Percentiles rank a stretch among this genome's conserved stretches.
Conservation (phyloP, 345 rosid species). For the Trapa bicornis region DNA sequence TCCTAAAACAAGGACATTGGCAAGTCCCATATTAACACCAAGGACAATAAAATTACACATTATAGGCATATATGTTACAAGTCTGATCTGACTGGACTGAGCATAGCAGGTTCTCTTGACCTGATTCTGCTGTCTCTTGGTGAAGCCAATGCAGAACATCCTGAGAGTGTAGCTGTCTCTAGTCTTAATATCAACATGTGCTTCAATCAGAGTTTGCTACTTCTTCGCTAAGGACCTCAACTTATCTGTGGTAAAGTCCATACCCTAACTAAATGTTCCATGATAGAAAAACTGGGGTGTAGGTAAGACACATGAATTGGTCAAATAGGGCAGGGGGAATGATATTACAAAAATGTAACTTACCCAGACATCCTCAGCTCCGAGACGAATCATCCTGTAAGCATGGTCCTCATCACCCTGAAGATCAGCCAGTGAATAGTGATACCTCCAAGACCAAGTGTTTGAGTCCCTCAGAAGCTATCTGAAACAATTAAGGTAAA, state of each 20-base stretch:
- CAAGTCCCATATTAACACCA: not conserved
- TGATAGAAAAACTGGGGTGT: not conserved
- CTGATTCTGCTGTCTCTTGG: slow-evolving; percentile 86
- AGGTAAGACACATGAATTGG: not conserved
- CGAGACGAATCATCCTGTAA: slow-evolving; percentile 31
- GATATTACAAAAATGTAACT: slow-evolving; percentile 1
- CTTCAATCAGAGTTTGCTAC: slow-evolving; percentile 91
- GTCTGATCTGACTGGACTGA: slow-evolving; percentile 83
- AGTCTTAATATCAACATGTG: slow-evolving; percentile 91
- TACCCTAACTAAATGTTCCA: slow-evolving; percentile 53
- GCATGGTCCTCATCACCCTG: slow-evolving; percentile 38
- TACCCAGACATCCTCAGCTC: slow-evolving; percentile 64
- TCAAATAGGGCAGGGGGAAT: not conserved
- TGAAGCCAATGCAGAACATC: slow-evolving; percentile 89
- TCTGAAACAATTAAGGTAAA: slow-evolving; percentile 10
- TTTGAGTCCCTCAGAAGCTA: slow-evolving; percentile 43
- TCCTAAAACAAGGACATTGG: not conserved
- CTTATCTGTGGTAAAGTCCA: slow-evolving; percentile 89
- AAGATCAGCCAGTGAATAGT: slow-evolving; percentile 31
- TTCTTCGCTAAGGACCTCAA: slow-evolving; percentile 87
- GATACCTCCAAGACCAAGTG: slow-evolving; percentile 38
- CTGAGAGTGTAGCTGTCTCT: slow-evolving; percentile 73
- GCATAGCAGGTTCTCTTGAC: slow-evolving; percentile 94
- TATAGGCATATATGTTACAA: slow-evolving; percentile 21
- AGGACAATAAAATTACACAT: not conserved